Evolutionary conservation across 2,329 filamentous ascomycete species (phyloP).

Genomic region (Magnaporthiopsis rhizophila): DNA sequence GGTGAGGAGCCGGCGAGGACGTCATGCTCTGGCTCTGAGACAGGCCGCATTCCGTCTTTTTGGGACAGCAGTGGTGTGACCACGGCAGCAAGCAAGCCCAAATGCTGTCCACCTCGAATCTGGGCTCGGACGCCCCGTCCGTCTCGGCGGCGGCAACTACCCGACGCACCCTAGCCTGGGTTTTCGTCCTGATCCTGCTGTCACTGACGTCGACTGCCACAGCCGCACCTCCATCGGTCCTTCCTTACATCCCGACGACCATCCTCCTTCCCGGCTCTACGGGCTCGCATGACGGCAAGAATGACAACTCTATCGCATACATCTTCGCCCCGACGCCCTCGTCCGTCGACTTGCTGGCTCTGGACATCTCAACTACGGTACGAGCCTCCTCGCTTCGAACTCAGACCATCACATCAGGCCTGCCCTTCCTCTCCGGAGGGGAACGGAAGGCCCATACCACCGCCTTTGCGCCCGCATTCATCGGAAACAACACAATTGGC

Average conservation of each 20-base stretch:
- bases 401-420: slow-evolving; percentile 42
- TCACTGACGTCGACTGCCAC: slow-evolving; percentile 9
- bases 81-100: slow-evolving; percentile 1
- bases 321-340: slow-evolving; percentile 52
- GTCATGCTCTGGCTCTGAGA: slow-evolving; percentile 3
- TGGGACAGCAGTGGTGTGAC: background rate
- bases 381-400: slow-evolving; percentile 34
- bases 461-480: slow-evolving; percentile 61
- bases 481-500: slow-evolving; percentile 59
- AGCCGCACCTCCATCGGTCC: slow-evolving; percentile 30
- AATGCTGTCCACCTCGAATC: background rate
- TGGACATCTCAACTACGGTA: slow-evolving; percentile 57
- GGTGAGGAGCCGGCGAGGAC: background rate
- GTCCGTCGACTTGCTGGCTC: slow-evolving; percentile 45
- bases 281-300: slow-evolving; percentile 23
- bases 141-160: slow-evolving; percentile 6
- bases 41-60: background rate
- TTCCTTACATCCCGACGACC: slow-evolving; percentile 73
- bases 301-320: slow-evolving; percentile 45
- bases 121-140: too few relatives aligned
- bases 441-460: slow-evolving; percentile 28
- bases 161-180: slow-evolving; percentile 5
- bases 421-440: slow-evolving; percentile 54
- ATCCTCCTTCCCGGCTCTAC: slow-evolving; percentile 52
- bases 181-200: slow-evolving; percentile 7